phyloP scores from a whole-genome alignment of 176 grass and related monocot genomes.

The Sorghum bicolor region Sorghum_bicolor_NCBIv3 NC_012877.2:45433001-45433500 shows the following conservation, averaged over 20 bases:
- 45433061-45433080: not conserved
- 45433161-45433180: constrained; percentile 73
- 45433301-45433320: not conserved
- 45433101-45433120: constrained; percentile 47
- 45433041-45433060: not conserved
- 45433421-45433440: constrained; percentile 7
- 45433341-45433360: not conserved
- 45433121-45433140: constrained; percentile 72
- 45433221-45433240: not conserved
- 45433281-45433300: not conserved
- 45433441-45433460: not conserved
- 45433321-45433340: not conserved
- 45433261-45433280: not conserved
- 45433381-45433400: constrained; percentile 1
- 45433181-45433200: constrained; percentile 25
- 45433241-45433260: not conserved
- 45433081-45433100: constrained; percentile 53
- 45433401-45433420: constrained; percentile 28
- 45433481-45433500: not conserved
- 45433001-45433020: not conserved
- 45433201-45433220: not conserved
- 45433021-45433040: not conserved
- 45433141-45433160: constrained; percentile 89
- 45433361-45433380: not conserved
- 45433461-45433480: not conserved